A percentile compares a stretch with the other conserved stretches of the same genome.
Evolutionary conservation across 2,329 filamentous ascomycete species (phyloP).

Genomic region (Pseudogymnoascus sp.): DNA sequence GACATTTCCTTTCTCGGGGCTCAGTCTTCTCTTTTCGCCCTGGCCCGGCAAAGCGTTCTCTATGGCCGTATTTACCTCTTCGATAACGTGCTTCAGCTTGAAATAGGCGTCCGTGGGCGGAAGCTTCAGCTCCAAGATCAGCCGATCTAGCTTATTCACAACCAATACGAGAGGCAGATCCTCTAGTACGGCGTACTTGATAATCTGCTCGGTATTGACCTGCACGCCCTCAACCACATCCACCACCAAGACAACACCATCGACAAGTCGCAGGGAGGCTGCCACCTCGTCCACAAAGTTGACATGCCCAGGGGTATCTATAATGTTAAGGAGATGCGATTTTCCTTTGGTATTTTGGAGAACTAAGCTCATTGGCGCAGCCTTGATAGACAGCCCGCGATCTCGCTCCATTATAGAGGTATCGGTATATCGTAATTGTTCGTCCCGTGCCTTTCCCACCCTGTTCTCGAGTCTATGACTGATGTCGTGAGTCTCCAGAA

Average conservation of each 20-base stretch:
- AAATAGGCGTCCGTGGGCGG: conserved; percentile 96
- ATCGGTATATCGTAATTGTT: conserved; percentile 92
- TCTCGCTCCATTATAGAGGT: conserved; percentile 83
- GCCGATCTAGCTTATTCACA: conserved; percentile 93
- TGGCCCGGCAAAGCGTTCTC: conserved; percentile 76
- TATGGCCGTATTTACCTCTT: conserved; percentile 95
- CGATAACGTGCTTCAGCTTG: conserved; percentile 97
- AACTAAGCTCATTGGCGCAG: conserved; percentile 88
- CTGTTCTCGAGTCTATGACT: conserved; percentile 69
- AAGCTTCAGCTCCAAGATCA: conserved; percentile 89
- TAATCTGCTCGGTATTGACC: conserved; percentile 92
- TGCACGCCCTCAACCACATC: conserved; percentile 99
- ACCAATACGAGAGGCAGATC: conserved; percentile 82
- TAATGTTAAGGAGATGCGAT: conserved; percentile 87
- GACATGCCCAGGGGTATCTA: conserved; percentile 95
- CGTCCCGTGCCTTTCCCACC: conserved; percentile 72
- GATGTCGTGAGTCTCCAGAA: conserved; percentile 89
- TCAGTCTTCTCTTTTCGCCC: conserved; percentile 72
- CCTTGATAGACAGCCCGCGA: conserved; percentile 83
- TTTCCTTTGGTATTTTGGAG: conserved; percentile 84
- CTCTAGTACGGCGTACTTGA: conserved; percentile 88
- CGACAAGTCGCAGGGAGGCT: conserved; percentile 73
- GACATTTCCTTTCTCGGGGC: conserved; percentile 97
- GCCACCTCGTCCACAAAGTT: conserved; percentile 98
- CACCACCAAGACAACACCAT: conserved; percentile 87